Evolutionary conservation across 169 alveolate genomes (phyloP), one percentile per base, ranked within the genome.

Genomic region (Toxoplasma gondii): DNA sequence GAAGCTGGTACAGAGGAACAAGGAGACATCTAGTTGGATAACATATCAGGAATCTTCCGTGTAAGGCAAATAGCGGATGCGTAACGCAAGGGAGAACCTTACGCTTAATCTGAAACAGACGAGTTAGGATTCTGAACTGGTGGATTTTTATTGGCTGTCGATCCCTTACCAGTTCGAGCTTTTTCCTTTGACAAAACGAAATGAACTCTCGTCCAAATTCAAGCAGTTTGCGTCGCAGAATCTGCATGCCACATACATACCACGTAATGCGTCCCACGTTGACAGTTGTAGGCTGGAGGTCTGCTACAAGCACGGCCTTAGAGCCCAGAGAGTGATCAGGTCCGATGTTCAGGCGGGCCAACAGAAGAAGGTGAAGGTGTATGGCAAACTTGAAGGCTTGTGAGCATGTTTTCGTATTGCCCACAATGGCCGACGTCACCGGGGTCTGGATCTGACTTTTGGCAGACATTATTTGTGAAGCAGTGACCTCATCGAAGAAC

Each of bases 151-250:
- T 19, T 31, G 74, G 24, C n/a, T n/a, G 0, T n/a, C 10, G 39
- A 16, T 31, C 45, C 1, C 86, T 78, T n/a, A 78, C 86, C 86
- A 78, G 86, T 17, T 78, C 86, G 39, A 78, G 86, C 86, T 38
- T 78, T 19, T 27, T 78, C n/a, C 45, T 78, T 12, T 31, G 39
- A n/a, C 12, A 78, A 78, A 78, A 17, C 7, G 86, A n/a, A 1
- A 38, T 38, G 10, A 78, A 38, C 45, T 78, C 86, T 2, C n/a
- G 12, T 78, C 86, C 86, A n/a, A 78, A n/a, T n/a, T 78, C 49
- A 9, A 78, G 39, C 49, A 41, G 86, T 45, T 12, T 78, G 39
- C 86, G 86, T 36, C 45, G 39, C 39, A 19, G 19, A 38, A 78
- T 38, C 86, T 78, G 86, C 22, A 12, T 7, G 29, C 58, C 58